phyloP scores from a whole-genome alignment of 192 early-diverging fungal genomes.

The Entrophospora sp. region DNA sequence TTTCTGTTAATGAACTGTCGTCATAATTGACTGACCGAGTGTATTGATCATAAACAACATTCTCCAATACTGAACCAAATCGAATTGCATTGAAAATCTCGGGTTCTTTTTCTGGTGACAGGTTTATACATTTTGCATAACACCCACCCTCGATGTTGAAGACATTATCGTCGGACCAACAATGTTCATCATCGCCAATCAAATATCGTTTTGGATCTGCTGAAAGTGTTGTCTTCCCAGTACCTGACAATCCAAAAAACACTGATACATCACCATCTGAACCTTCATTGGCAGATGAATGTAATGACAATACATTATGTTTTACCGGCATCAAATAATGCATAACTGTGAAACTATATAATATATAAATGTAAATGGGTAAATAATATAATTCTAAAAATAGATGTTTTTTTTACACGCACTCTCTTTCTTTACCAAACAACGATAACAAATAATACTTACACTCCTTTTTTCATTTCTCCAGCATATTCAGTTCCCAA shows the following conservation, averaged over 20 bases:
- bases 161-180: constrained; percentile 93
- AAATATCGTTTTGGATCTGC: constrained; percentile 87
- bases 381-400: too few relatives aligned
- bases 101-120: constrained; percentile 95
- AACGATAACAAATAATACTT: too few relatives aligned
- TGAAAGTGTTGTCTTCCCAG: constrained; percentile 96
- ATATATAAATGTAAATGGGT: too few relatives aligned
- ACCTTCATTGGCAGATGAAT: constrained; percentile 94
- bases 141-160: constrained; percentile 99
- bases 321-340: constrained; percentile 95
- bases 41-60: constrained; percentile 74
- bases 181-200: constrained; percentile 99
- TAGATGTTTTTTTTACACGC: background rate
- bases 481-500: constrained; percentile 97
- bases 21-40: constrained; percentile 75
- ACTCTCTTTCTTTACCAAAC: too few relatives aligned
- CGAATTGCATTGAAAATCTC: constrained; percentile 96
- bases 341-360: constrained; percentile 87
- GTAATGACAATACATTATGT: constrained; percentile 76
- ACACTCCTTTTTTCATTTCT: constrained; percentile 98
- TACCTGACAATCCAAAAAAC: constrained; percentile 97
- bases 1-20: constrained; percentile 78
- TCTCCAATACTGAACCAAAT: constrained; percentile 90
- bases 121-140: constrained; percentile 95
- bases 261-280: constrained; percentile 83